phyloP scores from a whole-genome alignment of 2,329 filamentous ascomycete genomes.

The Teratosphaeriaceae sp. region DNA sequence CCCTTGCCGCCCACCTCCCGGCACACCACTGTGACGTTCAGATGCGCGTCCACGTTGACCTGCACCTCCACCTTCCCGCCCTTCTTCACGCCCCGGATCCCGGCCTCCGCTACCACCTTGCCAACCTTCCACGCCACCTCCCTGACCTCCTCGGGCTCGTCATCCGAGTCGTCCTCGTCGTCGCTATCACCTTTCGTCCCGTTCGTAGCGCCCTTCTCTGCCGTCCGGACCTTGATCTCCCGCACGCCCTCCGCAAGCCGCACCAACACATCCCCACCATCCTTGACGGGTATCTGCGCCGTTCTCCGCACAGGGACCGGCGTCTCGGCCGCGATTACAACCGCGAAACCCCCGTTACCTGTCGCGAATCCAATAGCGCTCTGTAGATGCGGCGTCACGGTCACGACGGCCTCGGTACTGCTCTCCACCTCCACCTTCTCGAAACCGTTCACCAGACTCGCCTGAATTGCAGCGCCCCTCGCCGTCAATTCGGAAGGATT shows the following conservation, averaged over 20 bases:
- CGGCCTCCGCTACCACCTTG: conserved; percentile 74
- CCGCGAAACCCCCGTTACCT: conserved; percentile 58
- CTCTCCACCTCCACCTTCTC: conserved; percentile 91
- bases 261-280: conserved; percentile 81
- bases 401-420: conserved; percentile 91
- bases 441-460: conserved; percentile 89
- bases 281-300: conserved; percentile 67
- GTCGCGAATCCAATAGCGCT: conserved; percentile 84
- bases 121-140: conserved; percentile 92
- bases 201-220: conserved; percentile 60
- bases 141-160: conserved; percentile 80
- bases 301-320: conserved; percentile 83
- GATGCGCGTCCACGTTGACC: conserved; percentile 75
- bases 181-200: conserved; percentile 54
- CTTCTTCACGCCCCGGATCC: conserved; percentile 77
- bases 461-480: conserved; percentile 90
- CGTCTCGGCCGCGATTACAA: conserved; percentile 78
- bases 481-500: conserved; percentile 90
- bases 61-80: conserved; percentile 88
- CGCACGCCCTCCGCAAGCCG: conserved; percentile 82
- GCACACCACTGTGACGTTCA: conserved; percentile 71
- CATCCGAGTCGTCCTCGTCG: conserved; percentile 53
- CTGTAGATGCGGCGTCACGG: conserved; percentile 82
- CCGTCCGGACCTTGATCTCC: conserved; percentile 89
- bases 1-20: conserved; percentile 84